A percentile compares a stretch with the other conserved stretches of the same genome.
Evolutionary conservation across 2,329 filamentous ascomycete genomes (phyloP).

Genomic region (Phaeomoniella chlamydospora): DNA sequence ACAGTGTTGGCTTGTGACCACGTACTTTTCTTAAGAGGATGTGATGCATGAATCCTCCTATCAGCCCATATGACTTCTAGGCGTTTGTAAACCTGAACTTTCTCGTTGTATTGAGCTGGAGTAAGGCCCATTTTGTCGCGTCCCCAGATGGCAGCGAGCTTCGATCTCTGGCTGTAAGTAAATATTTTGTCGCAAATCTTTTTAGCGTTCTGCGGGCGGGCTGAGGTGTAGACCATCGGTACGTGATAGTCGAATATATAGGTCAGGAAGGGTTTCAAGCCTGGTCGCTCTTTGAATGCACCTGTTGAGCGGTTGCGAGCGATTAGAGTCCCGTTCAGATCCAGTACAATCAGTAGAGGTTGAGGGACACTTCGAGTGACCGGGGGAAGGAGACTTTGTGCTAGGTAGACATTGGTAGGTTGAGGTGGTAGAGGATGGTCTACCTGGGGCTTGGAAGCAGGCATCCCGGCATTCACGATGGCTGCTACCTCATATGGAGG

Average conservation of each 20-base stretch:
- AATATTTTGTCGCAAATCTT: conserved; percentile 53
- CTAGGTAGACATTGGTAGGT: conserved; percentile 49
- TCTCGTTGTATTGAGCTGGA: conserved; percentile 45
- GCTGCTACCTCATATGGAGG: too few relatives aligned
- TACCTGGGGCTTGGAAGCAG: not conserved
- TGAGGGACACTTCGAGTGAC: conserved; percentile 31
- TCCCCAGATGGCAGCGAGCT: conserved; percentile 60
- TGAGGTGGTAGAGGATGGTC: conserved; percentile 21
- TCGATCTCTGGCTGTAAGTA: conserved; percentile 31
- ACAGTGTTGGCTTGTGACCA: conserved; percentile 84
- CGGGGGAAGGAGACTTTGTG: conserved; percentile 32
- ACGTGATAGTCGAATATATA: conserved; percentile 62
- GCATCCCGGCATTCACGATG: too few relatives aligned
- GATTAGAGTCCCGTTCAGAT: conserved; percentile 86
- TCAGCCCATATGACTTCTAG: conserved; percentile 57
- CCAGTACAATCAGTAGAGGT: conserved; percentile 67
- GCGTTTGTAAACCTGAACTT: conserved; percentile 83
- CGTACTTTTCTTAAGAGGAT: conserved; percentile 14
- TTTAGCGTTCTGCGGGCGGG: conserved; percentile 56
- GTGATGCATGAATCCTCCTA: conserved; percentile 24
- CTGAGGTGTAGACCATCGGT: conserved; percentile 87
- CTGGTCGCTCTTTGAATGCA: conserved; percentile 51
- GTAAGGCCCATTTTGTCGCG: conserved; percentile 62
- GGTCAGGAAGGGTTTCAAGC: conserved; percentile 52
- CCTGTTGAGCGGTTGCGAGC: conserved; percentile 47